Conservation (phyloP, 1,284 basidiomycete genomes). For the Porogramme epimiltina region DNA sequence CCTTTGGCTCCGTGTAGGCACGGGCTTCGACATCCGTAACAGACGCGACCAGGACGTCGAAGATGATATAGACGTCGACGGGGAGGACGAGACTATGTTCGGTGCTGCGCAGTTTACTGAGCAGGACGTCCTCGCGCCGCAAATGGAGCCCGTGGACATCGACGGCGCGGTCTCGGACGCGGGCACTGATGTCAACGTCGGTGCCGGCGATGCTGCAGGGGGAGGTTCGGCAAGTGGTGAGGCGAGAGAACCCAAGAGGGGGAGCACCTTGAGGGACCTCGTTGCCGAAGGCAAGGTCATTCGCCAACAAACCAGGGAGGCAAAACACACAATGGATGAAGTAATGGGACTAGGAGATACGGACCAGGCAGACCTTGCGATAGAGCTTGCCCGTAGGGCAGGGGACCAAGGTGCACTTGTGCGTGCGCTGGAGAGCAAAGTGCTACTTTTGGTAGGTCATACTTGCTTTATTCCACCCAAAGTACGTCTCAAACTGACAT, state of each 20-base stretch:
- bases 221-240: constrained; percentile 17
- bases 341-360: constrained; percentile 45
- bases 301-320: constrained; percentile 34
- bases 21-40: constrained; percentile 67
- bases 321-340: constrained; percentile 43
- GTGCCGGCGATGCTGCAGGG: constrained; percentile 35
- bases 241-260: constrained; percentile 10
- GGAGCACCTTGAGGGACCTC: constrained; percentile 48
- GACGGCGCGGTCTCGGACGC: constrained; percentile 12
- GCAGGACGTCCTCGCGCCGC: constrained; percentile 52
- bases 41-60: constrained; percentile 62
- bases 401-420: constrained; percentile 51
- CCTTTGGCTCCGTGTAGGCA: constrained; percentile 36
- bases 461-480: no score
- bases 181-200: constrained; percentile 40
- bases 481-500: background rate
- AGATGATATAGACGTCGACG: constrained; percentile 77
- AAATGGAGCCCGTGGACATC: constrained; percentile 7
- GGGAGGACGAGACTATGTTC: constrained; percentile 67
- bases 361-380: constrained; percentile 50
- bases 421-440: constrained; percentile 59
- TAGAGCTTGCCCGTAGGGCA: constrained; percentile 48
- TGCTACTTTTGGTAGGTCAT: constrained; percentile 54
- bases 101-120: constrained; percentile 76
- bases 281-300: constrained; percentile 52